Evolutionary conservation across 2,329 filamentous ascomycete species (phyloP), one percentile per base, ranked within the genome.

Genomic region (Cytospora leucostoma): DNA sequence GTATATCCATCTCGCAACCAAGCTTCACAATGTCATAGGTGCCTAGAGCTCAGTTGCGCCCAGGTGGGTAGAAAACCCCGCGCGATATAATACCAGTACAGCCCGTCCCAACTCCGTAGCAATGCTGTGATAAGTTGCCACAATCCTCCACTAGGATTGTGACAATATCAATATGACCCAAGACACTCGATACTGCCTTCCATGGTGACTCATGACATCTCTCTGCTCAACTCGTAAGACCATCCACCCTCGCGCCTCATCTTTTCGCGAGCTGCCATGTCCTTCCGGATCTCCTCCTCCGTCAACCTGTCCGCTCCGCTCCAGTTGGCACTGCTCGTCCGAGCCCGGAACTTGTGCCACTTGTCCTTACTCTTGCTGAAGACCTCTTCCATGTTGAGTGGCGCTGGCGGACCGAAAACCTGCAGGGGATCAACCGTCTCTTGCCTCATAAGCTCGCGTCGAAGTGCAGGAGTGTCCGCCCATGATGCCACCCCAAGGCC

Each of bases 311-410:
- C 96, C 3, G 89, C 82, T 61, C 91, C 85, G 71, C 85, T 89
- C 95, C 95, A 99, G 78, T 97, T 96, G 40, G 96, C 96, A 76
- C 92, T 97, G 70, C 92, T 96, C 6, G 94, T 97, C 62, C 95
- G 85, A 58, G 91, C 88, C 19, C 96, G 87, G 82, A 97, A 98
- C 72, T 92, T 91, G 80, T 91, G 91, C 75, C 91, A 87, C 67
- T 90, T 82, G 62, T 94, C 92, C 75, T 93, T 93, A 76, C 90
- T 93, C 75, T 93, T 92, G 76, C 84, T 90, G 77, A 99, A 99
- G 37, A 97, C 93, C 73, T 98, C 93, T 71, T 99, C 96, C 89
- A 99, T 95, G 71, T 92, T 92, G 68, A 99, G 82, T 13, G 93
- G 91, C 12, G 85, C 88, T 32, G 96, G 92, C 0, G 92, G 91